A percentile compares a stretch with the other conserved stretches of the same genome.
Conservation (phyloP, 495 filamentous ascomycete species). For the Cladorrhinum samala region DNA sequence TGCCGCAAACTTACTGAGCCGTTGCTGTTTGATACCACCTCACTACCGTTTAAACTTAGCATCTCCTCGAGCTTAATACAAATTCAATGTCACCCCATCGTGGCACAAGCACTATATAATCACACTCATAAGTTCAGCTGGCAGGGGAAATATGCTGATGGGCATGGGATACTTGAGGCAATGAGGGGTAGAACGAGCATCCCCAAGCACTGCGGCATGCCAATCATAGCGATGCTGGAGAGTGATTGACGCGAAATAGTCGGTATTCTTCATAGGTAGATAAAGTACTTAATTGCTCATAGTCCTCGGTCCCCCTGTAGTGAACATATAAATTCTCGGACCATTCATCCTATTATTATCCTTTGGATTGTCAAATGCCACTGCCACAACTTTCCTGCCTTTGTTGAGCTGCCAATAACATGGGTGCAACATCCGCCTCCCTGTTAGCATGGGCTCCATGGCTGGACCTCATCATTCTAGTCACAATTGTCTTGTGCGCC, state of each 20-base stretch:
- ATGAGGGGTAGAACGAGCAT: neutral
- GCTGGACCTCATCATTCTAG: constrained; percentile 1
- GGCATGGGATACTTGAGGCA: neutral
- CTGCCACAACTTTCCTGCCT: no score
- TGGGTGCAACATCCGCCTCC: neutral
- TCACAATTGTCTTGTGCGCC: neutral
- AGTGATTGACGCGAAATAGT: no score
- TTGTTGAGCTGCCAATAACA: no score
- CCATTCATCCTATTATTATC: no score
- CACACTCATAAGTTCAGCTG: neutral
- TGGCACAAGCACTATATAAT: neutral
- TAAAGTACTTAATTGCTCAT: no score
- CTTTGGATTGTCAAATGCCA: no score
- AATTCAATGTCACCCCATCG: neutral
- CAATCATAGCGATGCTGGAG: no score
- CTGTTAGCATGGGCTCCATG: constrained; percentile 2
- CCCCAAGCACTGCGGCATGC: no score
- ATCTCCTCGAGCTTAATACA: neutral
- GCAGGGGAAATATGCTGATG: neutral
- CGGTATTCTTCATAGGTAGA: no score
- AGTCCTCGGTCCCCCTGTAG: no score
- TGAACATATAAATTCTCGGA: no score
- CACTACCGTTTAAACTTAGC: neutral
- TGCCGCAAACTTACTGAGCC: neutral
- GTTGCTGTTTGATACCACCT: neutral